Evolutionary conservation across 78 protist species (phyloP).

Genomic region (Dictyostelium intermedium): DNA sequence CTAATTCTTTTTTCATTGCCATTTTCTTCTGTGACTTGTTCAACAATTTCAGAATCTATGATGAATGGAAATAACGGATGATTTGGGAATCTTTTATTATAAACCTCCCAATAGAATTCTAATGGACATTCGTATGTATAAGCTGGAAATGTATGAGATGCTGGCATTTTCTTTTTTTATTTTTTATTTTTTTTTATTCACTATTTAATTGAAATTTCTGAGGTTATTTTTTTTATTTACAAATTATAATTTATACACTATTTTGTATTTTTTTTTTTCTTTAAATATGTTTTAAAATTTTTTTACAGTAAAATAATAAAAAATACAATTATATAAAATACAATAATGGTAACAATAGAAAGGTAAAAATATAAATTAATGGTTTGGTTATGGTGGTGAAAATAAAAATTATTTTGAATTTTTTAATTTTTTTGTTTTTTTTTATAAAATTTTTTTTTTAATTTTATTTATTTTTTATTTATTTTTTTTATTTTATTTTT

Average conservation of each 20-base stretch:
- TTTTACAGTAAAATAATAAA: background rate
- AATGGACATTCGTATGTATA: constrained; percentile 64
- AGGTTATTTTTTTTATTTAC: background rate
- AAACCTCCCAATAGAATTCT: constrained; percentile 35
- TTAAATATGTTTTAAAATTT: background rate
- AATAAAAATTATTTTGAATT: too few relatives aligned
- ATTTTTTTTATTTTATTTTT: too few relatives aligned
- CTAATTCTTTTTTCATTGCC: constrained; percentile 49
- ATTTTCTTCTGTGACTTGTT: background rate
- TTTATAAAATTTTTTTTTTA: too few relatives aligned
- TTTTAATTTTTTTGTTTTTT: too few relatives aligned
- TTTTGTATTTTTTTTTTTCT: too few relatives aligned
- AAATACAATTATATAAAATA: background rate
- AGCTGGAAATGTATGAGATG: constrained; percentile 70
- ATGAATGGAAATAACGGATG: constrained; percentile 64
- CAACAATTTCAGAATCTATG: constrained; percentile 57
- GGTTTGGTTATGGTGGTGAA: background rate
- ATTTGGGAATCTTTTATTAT: constrained; percentile 50
- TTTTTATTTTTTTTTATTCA: background rate
- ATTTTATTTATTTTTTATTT: too few relatives aligned
- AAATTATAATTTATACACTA: background rate
- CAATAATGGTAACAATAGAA: background rate
- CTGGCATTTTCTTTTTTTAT: constrained; percentile 33
- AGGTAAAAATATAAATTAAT: background rate
- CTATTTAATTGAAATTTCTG: background rate